Evolutionary conservation across 140 eudicot species (phyloP).

Genomic region (Flaveria floridana): DNA sequence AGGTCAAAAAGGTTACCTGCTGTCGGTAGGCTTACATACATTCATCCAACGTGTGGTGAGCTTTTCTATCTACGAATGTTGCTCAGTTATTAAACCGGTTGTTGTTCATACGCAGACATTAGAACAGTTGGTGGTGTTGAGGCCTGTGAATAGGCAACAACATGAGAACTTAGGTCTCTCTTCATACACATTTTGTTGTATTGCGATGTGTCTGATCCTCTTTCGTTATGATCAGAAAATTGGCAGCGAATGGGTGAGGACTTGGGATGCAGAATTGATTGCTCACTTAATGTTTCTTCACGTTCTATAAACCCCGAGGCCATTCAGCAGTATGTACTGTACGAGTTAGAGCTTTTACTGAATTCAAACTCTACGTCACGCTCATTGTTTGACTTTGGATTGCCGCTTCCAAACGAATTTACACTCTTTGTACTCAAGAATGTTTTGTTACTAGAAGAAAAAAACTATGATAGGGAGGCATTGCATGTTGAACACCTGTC

Average conservation of each 20-base stretch:
- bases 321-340: background rate
- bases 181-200: background rate
- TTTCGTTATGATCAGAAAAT: background rate
- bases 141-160: background rate
- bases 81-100: background rate
- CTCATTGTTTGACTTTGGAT: background rate
- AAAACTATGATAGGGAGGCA: background rate
- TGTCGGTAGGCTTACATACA: background rate
- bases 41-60: background rate
- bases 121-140: background rate
- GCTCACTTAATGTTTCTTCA: too few species aligned
- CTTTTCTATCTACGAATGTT: background rate
- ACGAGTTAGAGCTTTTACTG: background rate
- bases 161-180: background rate
- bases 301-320: too few species aligned
- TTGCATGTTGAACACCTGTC: too few species aligned
- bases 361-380: background rate
- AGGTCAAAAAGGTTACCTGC: background rate
- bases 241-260: background rate
- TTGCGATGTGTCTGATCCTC: background rate
- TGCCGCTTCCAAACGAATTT: background rate
- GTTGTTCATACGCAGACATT: background rate
- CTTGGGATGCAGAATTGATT: background rate
- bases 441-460: background rate
- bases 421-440: background rate